phyloP scores from a whole-genome alignment of 2,329 filamentous ascomycete species.

The Claviceps sp. region DNA sequence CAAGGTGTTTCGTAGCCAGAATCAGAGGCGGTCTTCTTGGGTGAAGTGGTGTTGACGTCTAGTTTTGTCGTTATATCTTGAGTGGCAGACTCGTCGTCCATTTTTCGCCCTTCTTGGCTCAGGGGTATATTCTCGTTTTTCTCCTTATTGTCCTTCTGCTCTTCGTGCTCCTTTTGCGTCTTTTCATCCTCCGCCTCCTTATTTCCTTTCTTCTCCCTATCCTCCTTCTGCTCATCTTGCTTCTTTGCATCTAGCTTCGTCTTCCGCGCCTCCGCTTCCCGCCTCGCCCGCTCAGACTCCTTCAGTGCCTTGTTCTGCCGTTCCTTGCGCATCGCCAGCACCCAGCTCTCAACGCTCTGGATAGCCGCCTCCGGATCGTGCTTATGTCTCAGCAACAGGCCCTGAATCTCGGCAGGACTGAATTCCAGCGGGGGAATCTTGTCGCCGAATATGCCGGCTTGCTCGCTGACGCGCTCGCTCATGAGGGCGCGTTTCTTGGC shows the following conservation, averaged over 20 bases:
- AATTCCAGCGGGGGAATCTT: slow-evolving; percentile 42
- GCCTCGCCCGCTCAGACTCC: slow-evolving; percentile 12
- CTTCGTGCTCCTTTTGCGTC: too few species aligned
- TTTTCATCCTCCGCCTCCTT: background rate
- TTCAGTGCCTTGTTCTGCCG: slow-evolving; percentile 28
- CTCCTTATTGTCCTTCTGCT: background rate
- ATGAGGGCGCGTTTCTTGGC: slow-evolving; percentile 21
- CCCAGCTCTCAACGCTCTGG: slow-evolving; percentile 32
- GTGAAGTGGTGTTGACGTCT: background rate
- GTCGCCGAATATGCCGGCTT: slow-evolving; percentile 35
- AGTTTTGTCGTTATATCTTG: background rate
- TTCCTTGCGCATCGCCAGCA: slow-evolving; percentile 33
- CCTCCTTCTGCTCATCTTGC: background rate
- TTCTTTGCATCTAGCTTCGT: background rate
- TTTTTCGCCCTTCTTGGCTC: background rate
- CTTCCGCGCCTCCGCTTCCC: slow-evolving; percentile 10
- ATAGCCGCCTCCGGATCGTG: slow-evolving; percentile 35
- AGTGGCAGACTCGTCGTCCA: background rate
- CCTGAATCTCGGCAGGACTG: slow-evolving; percentile 48
- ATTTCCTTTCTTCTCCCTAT: background rate
- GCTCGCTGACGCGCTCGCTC: slow-evolving; percentile 25
- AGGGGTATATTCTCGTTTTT: background rate
- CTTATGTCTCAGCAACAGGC: slow-evolving; percentile 43
- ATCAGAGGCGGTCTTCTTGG: slow-evolving; percentile 19
- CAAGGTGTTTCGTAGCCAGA: slow-evolving; percentile 20